These are phyloP conservation scores for Parastagonospora avenae DNA, from an alignment of 2,329 filamentous ascomycete genomes.

Conservation along the genomic window DNA sequence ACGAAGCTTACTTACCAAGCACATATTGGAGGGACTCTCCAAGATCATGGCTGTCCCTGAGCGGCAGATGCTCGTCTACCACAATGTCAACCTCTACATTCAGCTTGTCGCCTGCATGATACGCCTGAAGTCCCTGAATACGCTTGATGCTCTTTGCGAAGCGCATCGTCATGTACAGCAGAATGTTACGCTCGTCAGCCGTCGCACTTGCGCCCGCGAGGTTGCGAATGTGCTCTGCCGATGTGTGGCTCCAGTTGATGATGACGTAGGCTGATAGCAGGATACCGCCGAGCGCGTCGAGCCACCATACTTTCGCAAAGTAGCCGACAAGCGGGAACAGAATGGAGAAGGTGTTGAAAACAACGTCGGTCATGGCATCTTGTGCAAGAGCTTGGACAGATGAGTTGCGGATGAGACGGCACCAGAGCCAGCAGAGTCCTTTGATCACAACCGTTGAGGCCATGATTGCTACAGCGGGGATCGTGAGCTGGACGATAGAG, in stretches of 20 bases:
- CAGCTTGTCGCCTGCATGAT: slow-evolving; percentile 83
- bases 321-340: slow-evolving; percentile 82
- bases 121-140: slow-evolving; percentile 84
- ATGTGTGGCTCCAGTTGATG: slow-evolving; percentile 76
- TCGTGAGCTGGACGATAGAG: slow-evolving; percentile 71
- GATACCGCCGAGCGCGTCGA: slow-evolving; percentile 79
- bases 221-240: slow-evolving; percentile 77
- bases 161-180: slow-evolving; percentile 91
- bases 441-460: slow-evolving; percentile 80
- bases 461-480: slow-evolving; percentile 81
- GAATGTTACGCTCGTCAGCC: slow-evolving; percentile 80
- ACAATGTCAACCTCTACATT: slow-evolving; percentile 86
- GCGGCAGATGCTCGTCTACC: slow-evolving; percentile 73
- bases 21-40: slow-evolving; percentile 82
- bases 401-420: slow-evolving; percentile 81
- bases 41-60: slow-evolving; percentile 82
- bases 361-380: slow-evolving; percentile 74
- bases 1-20: slow-evolving; percentile 54
- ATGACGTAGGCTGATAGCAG: slow-evolving; percentile 80
- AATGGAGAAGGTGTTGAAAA: slow-evolving; percentile 90
- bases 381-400: slow-evolving; percentile 80
- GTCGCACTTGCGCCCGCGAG: slow-evolving; percentile 78
- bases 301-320: slow-evolving; percentile 80
- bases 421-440: slow-evolving; percentile 84
- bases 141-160: slow-evolving; percentile 87